phyloP scores from a whole-genome alignment of 2,329 filamentous ascomycete species.

The Phialocephala subalpina region DNA sequence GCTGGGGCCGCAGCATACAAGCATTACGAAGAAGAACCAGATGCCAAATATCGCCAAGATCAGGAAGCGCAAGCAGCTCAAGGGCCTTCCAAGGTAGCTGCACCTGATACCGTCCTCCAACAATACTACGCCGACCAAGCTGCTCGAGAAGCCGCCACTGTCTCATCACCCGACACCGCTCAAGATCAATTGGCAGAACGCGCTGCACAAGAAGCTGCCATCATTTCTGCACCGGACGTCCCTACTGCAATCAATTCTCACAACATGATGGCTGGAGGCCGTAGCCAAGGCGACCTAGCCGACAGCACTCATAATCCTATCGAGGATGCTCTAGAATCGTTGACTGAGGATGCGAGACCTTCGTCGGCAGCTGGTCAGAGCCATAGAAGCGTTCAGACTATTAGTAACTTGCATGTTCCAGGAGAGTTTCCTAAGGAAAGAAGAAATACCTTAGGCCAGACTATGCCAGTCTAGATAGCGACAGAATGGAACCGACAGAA shows the following conservation, averaged over 20 bases:
- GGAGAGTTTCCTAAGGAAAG: slow-evolving; percentile 39
- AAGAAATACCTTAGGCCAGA: not conserved
- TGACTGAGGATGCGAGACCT: slow-evolving; percentile 33
- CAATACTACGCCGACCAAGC: slow-evolving; percentile 30
- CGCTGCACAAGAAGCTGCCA: slow-evolving; percentile 24
- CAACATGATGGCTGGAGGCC: slow-evolving; percentile 33
- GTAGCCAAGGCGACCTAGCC: slow-evolving; percentile 31
- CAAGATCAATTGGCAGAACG: not conserved
- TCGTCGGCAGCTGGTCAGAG: slow-evolving; percentile 35
- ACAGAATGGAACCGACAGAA: too few relatives aligned
- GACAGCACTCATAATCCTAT: slow-evolving; percentile 13
- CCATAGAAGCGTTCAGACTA: slow-evolving; percentile 38
- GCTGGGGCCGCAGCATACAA: slow-evolving; percentile 34
- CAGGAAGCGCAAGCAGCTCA: slow-evolving; percentile 32
- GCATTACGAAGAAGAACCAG: slow-evolving; percentile 28
- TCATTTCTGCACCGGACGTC: slow-evolving; percentile 29
- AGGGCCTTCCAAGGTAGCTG: slow-evolving; percentile 38
- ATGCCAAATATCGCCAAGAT: slow-evolving; percentile 28
- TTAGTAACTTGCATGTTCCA: slow-evolving; percentile 44
- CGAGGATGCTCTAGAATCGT: slow-evolving; percentile 24
- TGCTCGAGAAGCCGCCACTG: slow-evolving; percentile 24
- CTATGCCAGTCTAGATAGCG: not conserved
- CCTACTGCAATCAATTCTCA: slow-evolving; percentile 19
- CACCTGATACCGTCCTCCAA: slow-evolving; percentile 33
- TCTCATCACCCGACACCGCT: slow-evolving; percentile 27